These are phyloP conservation scores for Zymoseptoria ardabiliae DNA, from an alignment of 2,329 filamentous ascomycete species.

Conservation along the genomic window DNA sequence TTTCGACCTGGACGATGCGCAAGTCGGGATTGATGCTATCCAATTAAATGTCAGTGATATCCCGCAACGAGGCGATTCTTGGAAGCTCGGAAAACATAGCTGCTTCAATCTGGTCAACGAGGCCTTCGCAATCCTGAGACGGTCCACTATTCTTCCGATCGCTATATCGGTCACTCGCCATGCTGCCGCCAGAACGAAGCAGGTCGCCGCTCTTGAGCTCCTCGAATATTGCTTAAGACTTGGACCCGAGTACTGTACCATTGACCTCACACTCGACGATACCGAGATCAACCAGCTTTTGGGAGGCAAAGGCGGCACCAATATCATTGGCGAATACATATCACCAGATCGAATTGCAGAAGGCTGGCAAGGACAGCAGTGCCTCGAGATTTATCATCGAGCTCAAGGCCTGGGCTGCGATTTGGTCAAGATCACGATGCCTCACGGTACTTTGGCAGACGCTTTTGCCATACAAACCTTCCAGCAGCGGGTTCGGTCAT, in stretches of 20 bases:
- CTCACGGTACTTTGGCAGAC: constrained; percentile 51
- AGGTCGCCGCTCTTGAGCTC: constrained; percentile 31
- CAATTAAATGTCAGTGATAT: constrained; percentile 43
- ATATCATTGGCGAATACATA: constrained; percentile 52
- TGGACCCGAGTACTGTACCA: constrained; percentile 52
- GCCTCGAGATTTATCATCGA: constrained; percentile 51
- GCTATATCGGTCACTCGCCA: constrained; percentile 32
- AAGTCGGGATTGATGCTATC: constrained; percentile 60
- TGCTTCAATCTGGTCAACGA: constrained; percentile 41
- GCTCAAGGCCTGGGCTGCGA: constrained; percentile 54
- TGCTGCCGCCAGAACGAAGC: constrained; percentile 4
- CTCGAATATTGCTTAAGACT: constrained; percentile 55
- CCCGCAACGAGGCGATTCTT: constrained; percentile 11
- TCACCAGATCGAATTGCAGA: constrained; percentile 33
- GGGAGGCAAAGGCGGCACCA: constrained; percentile 47
- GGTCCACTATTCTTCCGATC: constrained; percentile 51
- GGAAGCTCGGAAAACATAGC: constrained; percentile 18
- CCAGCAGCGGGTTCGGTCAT: constrained; percentile 39
- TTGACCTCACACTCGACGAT: constrained; percentile 54
- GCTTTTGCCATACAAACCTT: constrained; percentile 55
- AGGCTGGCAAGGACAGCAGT: constrained; percentile 51
- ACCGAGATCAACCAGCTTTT: constrained; percentile 46
- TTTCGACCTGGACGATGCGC: constrained; percentile 56
- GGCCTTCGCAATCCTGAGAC: constrained; percentile 52
- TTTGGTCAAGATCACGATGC: constrained; percentile 54